Percentiles rank a stretch among this genome's conserved stretches.
Conservation (phyloP, 2,329 filamentous ascomycete species). For the Penicillium psychrosexuale region DNA sequence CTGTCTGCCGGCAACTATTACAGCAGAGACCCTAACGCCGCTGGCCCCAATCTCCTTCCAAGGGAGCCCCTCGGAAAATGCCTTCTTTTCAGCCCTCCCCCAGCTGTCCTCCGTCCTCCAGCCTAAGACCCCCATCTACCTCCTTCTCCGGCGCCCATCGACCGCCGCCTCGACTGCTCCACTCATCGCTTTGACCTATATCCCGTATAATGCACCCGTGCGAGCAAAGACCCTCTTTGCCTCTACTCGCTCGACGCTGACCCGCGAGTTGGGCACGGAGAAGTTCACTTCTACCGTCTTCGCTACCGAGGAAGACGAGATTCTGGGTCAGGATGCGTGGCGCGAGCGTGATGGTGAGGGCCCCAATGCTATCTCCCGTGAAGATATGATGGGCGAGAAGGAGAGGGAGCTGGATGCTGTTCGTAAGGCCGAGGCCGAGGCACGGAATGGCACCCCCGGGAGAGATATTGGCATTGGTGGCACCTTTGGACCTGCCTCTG, state of each 20-base stretch:
- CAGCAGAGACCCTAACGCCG: conserved; percentile 44
- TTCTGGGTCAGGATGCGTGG: conserved; percentile 54
- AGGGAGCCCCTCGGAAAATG: conserved; percentile 36
- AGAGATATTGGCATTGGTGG: conserved; percentile 49
- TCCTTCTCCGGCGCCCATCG: conserved; percentile 55
- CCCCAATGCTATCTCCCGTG: conserved; percentile 27
- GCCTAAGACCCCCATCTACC: conserved; percentile 57
- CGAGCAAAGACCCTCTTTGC: conserved; percentile 66
- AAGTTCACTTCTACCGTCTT: conserved; percentile 59
- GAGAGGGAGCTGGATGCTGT: conserved; percentile 58
- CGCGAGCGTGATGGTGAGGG: conserved; percentile 51
- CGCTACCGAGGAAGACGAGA: conserved; percentile 57
- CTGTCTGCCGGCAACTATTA: conserved; percentile 48
- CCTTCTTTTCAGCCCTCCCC: conserved; percentile 52
- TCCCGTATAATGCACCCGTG: conserved; percentile 61
- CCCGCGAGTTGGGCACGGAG: conserved; percentile 60
- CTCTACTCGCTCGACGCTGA: conserved; percentile 59
- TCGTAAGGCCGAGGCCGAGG: conserved; percentile 58
- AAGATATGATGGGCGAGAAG: conserved; percentile 60
- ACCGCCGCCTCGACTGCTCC: conserved; percentile 20
- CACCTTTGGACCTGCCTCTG: conserved; percentile 28
- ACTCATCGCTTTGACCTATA: conserved; percentile 58
- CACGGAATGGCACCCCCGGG: conserved; percentile 51
- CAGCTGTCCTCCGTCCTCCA: conserved; percentile 52
- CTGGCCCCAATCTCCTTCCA: conserved; percentile 40